Percentiles rank a stretch among this genome's conserved stretches.
These are phyloP conservation scores for Cynanchum wilfordii DNA, from an alignment of 257 asterid species.

Conservation along the genomic window DNA sequence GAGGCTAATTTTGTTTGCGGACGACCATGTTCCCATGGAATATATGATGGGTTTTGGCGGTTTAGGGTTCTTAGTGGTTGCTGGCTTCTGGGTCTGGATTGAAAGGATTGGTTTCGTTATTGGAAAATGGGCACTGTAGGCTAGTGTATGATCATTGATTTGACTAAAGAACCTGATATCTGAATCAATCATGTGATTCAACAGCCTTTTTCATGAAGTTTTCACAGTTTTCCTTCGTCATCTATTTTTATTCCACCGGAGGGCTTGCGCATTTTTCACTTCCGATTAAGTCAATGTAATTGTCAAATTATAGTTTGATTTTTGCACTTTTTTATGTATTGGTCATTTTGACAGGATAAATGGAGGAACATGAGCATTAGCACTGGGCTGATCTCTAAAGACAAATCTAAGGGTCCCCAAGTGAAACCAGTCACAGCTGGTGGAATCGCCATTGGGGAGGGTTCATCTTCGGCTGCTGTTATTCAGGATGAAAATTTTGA, in stretches of 20 bases:
- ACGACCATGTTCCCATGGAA: neutral
- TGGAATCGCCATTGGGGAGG: constrained; percentile 16
- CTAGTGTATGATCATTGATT: neutral
- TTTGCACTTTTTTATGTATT: neutral
- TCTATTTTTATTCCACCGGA: neutral
- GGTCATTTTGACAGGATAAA: constrained; percentile 44
- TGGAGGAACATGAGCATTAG: constrained; percentile 46
- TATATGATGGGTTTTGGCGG: neutral
- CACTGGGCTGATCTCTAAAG: constrained; percentile 32
- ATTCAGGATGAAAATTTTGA: constrained; percentile 21
- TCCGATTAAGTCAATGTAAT: neutral
- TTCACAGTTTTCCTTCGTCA: neutral
- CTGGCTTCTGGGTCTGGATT: neutral
- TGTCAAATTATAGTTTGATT: neutral
- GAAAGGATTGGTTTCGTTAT: neutral
- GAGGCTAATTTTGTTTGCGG: neutral
- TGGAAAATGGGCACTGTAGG: too few relatives aligned
- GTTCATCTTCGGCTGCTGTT: constrained; percentile 9
- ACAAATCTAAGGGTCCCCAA: constrained; percentile 21
- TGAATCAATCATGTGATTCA: neutral
- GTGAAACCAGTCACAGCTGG: constrained; percentile 17
- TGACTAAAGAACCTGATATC: neutral
- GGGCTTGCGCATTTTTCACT: neutral
- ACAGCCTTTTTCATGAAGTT: neutral
- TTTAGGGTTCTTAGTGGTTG: neutral